Percentiles rank a stretch among this genome's conserved stretches.
phyloP scores from a whole-genome alignment of 345 rosid genomes.

The Dimocarpus longan region DNA sequence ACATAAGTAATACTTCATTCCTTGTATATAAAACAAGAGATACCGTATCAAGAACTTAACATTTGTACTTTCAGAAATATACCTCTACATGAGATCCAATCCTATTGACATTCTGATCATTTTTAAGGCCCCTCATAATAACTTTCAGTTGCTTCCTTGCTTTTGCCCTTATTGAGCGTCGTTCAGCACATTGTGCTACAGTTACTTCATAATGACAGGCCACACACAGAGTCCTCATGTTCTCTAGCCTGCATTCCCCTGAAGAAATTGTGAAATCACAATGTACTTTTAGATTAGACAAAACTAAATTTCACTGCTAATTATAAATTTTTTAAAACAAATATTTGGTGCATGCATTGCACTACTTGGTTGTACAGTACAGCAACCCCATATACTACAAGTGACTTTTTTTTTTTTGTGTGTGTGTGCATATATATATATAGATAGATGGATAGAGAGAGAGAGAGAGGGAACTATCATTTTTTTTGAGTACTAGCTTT shows the following conservation, averaged over 20 bases:
- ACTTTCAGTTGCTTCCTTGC: constrained; percentile 67
- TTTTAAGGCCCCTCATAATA: constrained; percentile 44
- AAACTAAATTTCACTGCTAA: background rate
- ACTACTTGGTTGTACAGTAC: too few species aligned
- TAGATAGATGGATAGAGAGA: too few species aligned
- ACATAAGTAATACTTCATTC: background rate
- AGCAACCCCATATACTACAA: too few species aligned
- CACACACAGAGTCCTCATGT: constrained; percentile 93
- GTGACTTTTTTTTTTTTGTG: too few species aligned
- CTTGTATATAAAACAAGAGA: background rate
- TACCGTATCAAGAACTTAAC: background rate
- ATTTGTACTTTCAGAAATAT: background rate
- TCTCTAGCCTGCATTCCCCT: constrained; percentile 93
- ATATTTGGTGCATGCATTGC: too few species aligned
- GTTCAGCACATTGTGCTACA: constrained; percentile 67
- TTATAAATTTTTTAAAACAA: too few species aligned
- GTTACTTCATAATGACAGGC: constrained; percentile 88
- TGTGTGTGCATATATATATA: too few species aligned
- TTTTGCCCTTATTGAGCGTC: constrained; percentile 48
- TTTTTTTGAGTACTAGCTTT: too few species aligned
- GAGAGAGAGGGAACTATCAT: too few species aligned
- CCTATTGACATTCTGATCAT: constrained; percentile 27
- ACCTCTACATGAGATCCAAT: constrained; percentile 38
- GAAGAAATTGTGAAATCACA: constrained; percentile 15
- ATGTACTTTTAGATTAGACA: background rate